These are phyloP conservation scores for Letharia columbiana DNA, from an alignment of 495 filamentous ascomycete species.

Conservation along the genomic window DNA sequence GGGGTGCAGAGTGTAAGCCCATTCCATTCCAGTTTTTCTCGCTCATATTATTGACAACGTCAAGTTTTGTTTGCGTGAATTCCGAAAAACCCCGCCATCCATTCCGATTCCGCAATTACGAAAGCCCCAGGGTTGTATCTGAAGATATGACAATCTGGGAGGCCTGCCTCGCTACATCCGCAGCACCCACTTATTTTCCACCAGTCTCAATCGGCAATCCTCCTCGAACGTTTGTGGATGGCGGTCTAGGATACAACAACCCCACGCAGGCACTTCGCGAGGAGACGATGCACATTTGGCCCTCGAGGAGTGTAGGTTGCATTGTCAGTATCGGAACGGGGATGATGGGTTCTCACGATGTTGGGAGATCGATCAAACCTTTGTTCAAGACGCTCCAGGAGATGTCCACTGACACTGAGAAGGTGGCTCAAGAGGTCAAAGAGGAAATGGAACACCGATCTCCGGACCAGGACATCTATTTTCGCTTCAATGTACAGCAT, in stretches of 20 bases:
- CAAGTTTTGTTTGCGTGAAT: constrained; percentile 9
- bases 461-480: constrained; percentile 28
- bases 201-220: constrained; percentile 17
- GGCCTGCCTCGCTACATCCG: constrained; percentile 40
- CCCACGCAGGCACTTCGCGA: constrained; percentile 3
- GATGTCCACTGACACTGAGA: constrained; percentile 36
- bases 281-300: constrained; percentile 5
- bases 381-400: constrained; percentile 27
- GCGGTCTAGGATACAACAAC: constrained; percentile 11
- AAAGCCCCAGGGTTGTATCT: constrained; percentile 19
- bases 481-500: constrained; percentile 40
- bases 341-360: neutral
- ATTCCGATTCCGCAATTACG: constrained; percentile 19
- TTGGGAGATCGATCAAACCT: constrained; percentile 25
- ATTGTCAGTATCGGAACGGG: constrained; percentile 10
- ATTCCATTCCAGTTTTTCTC: neutral
- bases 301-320: neutral
- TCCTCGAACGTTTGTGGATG: neutral
- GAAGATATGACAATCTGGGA: constrained; percentile 33
- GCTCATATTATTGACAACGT: too few species aligned
- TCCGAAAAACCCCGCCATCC: neutral
- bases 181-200: constrained; percentile 40
- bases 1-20: neutral
- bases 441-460: constrained; percentile 30
- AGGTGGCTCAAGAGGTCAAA: constrained; percentile 33